Percentiles rank a stretch among this genome's conserved stretches.
Conservation (phyloP, 768 basidiomycete species). For the Phylloporus sp. region DNA sequence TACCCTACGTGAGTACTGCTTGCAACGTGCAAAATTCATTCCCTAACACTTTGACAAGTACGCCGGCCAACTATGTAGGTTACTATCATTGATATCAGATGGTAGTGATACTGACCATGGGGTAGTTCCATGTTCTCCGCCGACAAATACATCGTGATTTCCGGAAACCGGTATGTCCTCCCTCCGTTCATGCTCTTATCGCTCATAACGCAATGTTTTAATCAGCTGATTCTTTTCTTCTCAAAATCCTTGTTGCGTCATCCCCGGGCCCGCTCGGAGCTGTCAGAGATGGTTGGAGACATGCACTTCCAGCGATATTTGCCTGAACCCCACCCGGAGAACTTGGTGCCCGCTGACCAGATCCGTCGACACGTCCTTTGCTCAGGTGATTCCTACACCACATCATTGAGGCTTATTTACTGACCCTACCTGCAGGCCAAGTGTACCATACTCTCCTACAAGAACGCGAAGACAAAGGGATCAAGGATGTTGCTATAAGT, state of each 20-base stretch:
- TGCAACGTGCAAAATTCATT: not conserved
- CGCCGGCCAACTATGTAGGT: slow-evolving; percentile 87
- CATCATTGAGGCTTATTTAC: not conserved
- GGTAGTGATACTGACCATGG: slow-evolving; percentile 11
- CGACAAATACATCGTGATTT: slow-evolving; percentile 97
- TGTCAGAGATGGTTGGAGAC: slow-evolving; percentile 86
- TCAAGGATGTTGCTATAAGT: slow-evolving; percentile 92
- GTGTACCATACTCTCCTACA: slow-evolving; percentile 88
- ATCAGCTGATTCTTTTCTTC: slow-evolving; percentile 89
- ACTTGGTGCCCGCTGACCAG: slow-evolving; percentile 74
- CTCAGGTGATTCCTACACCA: slow-evolving; percentile 44
- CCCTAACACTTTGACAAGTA: slow-evolving; percentile 42
- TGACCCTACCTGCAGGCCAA: slow-evolving; percentile 55
- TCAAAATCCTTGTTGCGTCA: slow-evolving; percentile 95
- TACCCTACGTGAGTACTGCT: slow-evolving; percentile 77
- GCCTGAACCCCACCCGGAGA: slow-evolving; percentile 74
- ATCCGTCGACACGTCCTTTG: slow-evolving; percentile 92
- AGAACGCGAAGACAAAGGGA: slow-evolving; percentile 86
- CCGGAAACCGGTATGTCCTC: slow-evolving; percentile 81
- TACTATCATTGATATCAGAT: not conserved
- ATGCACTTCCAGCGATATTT: slow-evolving; percentile 92
- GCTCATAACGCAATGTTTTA: not conserved
- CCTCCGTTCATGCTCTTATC: not conserved
- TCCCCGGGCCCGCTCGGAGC: slow-evolving; percentile 81
- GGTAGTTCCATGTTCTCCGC: slow-evolving; percentile 91